Conservation (phyloP, 257 asterid genomes). For the Nyctanthes arbortristis region DNA sequence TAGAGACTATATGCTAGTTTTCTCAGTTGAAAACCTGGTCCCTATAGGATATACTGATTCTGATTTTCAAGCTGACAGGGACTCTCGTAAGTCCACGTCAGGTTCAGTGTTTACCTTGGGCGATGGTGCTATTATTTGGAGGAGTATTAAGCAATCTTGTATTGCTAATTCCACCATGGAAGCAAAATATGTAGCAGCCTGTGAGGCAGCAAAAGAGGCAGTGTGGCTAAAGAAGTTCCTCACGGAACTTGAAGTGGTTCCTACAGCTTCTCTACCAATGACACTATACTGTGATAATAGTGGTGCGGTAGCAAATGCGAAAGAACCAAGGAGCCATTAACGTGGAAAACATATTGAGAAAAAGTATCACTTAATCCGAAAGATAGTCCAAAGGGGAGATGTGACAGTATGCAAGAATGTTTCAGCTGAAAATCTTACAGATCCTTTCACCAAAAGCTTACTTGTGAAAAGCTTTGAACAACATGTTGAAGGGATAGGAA, state of each 20-base stretch:
- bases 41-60: background rate
- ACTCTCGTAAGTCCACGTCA: background rate
- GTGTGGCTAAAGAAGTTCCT: background rate
- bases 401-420: no score
- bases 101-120: no score
- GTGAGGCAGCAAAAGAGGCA: background rate
- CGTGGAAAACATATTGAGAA: no score
- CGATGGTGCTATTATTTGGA: background rate
- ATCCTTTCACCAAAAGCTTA: no score
- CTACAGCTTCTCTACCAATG: background rate
- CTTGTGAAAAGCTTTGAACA: no score
- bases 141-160: background rate
- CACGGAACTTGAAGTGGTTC: background rate
- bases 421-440: no score
- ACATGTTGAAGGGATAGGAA: no score
- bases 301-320: no score
- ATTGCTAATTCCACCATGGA: background rate
- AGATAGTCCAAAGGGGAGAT: no score
- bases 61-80: background rate
- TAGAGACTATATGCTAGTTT: background rate
- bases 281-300: background rate
- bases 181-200: background rate
- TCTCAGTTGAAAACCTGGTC: no score
- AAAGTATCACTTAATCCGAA: no score
- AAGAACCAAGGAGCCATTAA: no score